Evolutionary conservation across 164 flowering plant genomes (phyloP), one percentile per base, ranked within the genome.

Genomic region (Stephania cephalantha): DNA sequence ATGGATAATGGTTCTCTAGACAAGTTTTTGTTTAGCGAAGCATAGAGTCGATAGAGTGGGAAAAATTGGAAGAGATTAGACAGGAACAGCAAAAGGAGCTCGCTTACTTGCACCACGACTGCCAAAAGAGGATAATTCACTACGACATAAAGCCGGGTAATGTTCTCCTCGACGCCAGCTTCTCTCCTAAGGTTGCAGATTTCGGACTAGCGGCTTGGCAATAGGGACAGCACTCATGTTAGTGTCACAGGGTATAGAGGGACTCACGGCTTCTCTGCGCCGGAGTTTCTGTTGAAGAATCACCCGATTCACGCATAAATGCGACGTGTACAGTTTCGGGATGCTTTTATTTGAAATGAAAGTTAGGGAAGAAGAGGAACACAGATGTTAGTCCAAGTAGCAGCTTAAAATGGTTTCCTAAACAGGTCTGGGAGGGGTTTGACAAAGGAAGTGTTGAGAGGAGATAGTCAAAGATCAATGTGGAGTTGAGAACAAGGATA

Each of bases 71-170:
- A 46, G 74, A 80, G 6, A 82, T 84, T 13, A 83, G 4, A 13
- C 79, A 4, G 79, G 79, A 6, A 84, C 83, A 0, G 86, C 84
- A 0, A 84, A 76, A 69, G 86, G 84, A n/a, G 9, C 61, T 84
- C 11, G 80, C 84, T 6, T 84, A 84, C 68, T 64, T 84, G 70
- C 84, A 84, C 35, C 84, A 84, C 30, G 84, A 78, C 42, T 82
- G 83, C 71, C 52, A 73, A 4, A 61, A 78, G 17, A 70, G 79
- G 73, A 84, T 84, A 55, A 82, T 82, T 68, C 86, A 84, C 70
- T 80, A 82, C 22, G 86, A 84, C 17, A 84, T 84, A 22, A 84
- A 84, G 45, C 83, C 86, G 0, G 86, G 52, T 4, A 84, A 84
- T 66, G 70, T 84, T 53, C 80, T 79, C 12, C 74, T 82, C 13